Percentiles rank a stretch among this genome's conserved stretches.
Conservation (phyloP, 768 basidiomycete species). For the Mycena floridula region DNA sequence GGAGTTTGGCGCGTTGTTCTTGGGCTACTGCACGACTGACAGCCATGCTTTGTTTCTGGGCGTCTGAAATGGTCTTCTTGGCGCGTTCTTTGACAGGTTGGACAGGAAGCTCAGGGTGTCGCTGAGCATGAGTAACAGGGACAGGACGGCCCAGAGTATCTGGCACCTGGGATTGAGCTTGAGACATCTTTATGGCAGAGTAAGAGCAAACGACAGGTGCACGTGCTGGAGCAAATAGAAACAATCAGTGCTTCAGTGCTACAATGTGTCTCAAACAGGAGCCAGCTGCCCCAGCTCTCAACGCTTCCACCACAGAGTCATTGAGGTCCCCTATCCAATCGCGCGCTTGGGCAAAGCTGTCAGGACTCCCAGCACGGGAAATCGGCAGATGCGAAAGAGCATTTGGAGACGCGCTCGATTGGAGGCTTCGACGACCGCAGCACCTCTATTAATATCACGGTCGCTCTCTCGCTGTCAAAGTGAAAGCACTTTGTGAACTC, state of each 20-base stretch:
- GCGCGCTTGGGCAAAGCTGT: constrained; percentile 91
- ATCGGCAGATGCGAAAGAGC: constrained; percentile 87
- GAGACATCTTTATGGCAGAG: too few species aligned
- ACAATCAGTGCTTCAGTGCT: too few species aligned
- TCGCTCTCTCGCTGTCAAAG: constrained; percentile 45
- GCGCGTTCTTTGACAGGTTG: neutral
- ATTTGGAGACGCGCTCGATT: constrained; percentile 78
- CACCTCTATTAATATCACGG: constrained; percentile 21
- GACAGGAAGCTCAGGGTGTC: neutral
- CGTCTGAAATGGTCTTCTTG: neutral
- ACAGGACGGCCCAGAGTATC: neutral
- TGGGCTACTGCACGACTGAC: neutral
- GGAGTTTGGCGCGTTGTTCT: neutral
- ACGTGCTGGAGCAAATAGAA: too few species aligned
- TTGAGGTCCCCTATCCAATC: too few species aligned
- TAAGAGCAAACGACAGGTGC: too few species aligned
- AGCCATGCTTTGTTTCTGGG: neutral
- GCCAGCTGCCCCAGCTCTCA: too few species aligned
- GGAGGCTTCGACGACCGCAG: constrained; percentile 39
- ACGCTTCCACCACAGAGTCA: too few species aligned
- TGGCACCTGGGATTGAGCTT: too few species aligned
- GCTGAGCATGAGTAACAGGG: neutral
- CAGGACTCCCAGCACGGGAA: constrained; percentile 81
- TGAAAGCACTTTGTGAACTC: constrained; percentile 29
- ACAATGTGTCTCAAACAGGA: too few species aligned